Conservation (phyloP, 208 protist genomes). For the Wallacemonas sp. region DNA sequence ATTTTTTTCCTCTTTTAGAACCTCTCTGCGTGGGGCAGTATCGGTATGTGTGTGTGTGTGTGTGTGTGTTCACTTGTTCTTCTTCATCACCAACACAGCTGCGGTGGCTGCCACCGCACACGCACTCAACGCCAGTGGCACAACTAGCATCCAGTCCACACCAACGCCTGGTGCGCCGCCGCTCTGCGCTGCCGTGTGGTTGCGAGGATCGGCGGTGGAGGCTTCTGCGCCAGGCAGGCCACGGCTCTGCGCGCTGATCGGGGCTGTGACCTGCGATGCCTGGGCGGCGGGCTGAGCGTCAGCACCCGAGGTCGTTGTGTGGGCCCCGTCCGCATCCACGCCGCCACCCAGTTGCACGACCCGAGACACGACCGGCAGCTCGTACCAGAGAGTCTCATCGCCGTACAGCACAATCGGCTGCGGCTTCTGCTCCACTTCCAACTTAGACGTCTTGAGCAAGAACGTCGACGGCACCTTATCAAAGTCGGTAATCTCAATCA, state of each 20-base stretch:
- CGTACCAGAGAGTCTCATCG: conserved; percentile 68
- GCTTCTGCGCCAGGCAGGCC: not conserved
- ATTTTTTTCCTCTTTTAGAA: conserved; percentile 2
- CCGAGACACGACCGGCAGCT: conserved; percentile 60
- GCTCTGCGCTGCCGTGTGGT: not conserved
- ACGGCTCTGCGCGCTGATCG: not conserved
- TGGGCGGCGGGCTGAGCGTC: not conserved
- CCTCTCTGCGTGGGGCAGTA: too few relatives aligned
- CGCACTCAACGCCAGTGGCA: conserved; percentile 23
- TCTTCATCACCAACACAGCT: conserved; percentile 20
- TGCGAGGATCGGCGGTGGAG: not conserved
- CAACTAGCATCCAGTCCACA: conserved; percentile 22
- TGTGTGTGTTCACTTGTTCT: too few relatives aligned
- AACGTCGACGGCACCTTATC: conserved; percentile 62
- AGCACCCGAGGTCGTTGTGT: not conserved
- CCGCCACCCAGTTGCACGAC: conserved; percentile 24
- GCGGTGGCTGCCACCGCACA: conserved; percentile 24
- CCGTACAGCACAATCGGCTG: conserved; percentile 74
- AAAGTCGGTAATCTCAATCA: conserved; percentile 72
- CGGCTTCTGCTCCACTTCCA: conserved; percentile 67
- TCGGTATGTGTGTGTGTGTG: too few relatives aligned
- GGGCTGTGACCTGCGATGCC: not conserved
- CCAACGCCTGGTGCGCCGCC: conserved; percentile 1
- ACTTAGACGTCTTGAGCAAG: conserved; percentile 60
- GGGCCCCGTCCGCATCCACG: not conserved